Evolutionary conservation across 169 alveolate species (phyloP).

Genomic region (Babesia caballi): DNA sequence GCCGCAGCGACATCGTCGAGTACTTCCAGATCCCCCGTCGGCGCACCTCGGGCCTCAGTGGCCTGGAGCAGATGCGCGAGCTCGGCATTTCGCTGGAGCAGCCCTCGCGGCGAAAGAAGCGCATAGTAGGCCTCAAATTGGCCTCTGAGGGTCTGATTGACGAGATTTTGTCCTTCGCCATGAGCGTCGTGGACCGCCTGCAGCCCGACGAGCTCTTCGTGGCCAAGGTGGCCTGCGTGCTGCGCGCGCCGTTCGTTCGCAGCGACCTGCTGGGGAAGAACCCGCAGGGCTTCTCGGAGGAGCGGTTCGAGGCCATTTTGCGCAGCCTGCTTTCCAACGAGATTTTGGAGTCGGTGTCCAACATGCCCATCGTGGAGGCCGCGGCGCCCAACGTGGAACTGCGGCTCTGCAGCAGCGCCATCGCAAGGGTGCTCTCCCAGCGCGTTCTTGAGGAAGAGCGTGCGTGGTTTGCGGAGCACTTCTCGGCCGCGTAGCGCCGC

Average conservation of each 20-base stretch:
- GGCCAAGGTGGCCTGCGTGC: constrained; percentile 42
- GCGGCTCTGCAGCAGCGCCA: constrained; percentile 23
- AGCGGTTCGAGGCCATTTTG: constrained; percentile 19
- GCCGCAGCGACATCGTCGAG: constrained; percentile 14
- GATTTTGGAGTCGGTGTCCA: constrained; percentile 16
- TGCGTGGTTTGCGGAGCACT: constrained; percentile 26
- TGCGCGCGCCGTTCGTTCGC: constrained; percentile 17
- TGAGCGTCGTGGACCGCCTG: constrained; percentile 42
- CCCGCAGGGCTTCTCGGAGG: constrained; percentile 24
- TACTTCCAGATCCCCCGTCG: constrained; percentile 15
- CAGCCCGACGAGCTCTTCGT: constrained; percentile 48
- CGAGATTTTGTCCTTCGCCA: constrained; percentile 35
- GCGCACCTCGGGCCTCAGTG: neutral
- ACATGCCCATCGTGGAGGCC: constrained; percentile 7
- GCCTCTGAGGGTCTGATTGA: neutral
- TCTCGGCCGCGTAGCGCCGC: neutral
- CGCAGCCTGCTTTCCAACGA: constrained; percentile 29
- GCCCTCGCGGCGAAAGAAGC: neutral
- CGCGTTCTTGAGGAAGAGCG: constrained; percentile 45
- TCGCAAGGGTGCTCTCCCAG: constrained; percentile 13
- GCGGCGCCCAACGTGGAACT: constrained; percentile 12
- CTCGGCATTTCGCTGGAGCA: constrained; percentile 10
- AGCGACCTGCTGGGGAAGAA: constrained; percentile 25
- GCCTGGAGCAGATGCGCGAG: constrained; percentile 9
- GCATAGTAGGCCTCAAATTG: neutral